Conservation (phyloP, 371 early-diverging fungal genomes). For the Actinomucor elegans region DNA sequence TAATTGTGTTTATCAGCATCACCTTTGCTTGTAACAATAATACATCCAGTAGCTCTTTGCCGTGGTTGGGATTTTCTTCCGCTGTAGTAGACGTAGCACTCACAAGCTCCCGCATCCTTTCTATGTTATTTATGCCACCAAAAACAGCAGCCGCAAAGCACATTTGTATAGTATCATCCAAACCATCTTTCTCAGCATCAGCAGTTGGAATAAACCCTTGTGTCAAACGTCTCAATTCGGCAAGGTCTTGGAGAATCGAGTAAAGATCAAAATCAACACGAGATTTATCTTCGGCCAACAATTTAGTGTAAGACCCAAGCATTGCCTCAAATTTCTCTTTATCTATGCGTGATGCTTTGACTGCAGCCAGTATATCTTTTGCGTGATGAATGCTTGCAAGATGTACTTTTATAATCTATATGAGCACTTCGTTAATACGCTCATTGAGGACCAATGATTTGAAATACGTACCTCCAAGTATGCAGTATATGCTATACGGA, state of each 20-base stretch:
- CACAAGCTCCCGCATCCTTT: neutral
- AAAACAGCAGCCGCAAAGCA: slow-evolving; percentile 12
- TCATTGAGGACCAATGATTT: neutral
- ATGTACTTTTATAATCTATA: slow-evolving; percentile 4
- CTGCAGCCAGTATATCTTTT: neutral
- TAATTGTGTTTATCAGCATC: slow-evolving; percentile 2
- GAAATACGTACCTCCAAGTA: slow-evolving; percentile 27
- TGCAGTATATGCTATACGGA: slow-evolving; percentile 46
- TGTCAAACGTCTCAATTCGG: slow-evolving; percentile 5
- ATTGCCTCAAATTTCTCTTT: slow-evolving; percentile 5
- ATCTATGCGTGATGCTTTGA: neutral
- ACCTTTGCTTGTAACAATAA: slow-evolving; percentile 8
- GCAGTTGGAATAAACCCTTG: neutral
- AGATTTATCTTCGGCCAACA: slow-evolving; percentile 1
- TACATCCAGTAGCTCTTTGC: neutral
- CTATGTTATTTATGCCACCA: neutral
- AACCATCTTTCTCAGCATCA: slow-evolving; percentile 1
- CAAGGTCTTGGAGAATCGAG: slow-evolving; percentile 8
- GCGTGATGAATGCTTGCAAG: neutral
- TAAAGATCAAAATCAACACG: neutral
- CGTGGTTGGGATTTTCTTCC: slow-evolving; percentile 1
- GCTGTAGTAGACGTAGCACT: neutral
- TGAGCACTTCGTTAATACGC: neutral
- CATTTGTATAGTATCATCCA: slow-evolving; percentile 4
- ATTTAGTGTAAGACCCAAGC: neutral